Conservation (phyloP, 148 eudicot species). For the Pouteria glomerata region DNA sequence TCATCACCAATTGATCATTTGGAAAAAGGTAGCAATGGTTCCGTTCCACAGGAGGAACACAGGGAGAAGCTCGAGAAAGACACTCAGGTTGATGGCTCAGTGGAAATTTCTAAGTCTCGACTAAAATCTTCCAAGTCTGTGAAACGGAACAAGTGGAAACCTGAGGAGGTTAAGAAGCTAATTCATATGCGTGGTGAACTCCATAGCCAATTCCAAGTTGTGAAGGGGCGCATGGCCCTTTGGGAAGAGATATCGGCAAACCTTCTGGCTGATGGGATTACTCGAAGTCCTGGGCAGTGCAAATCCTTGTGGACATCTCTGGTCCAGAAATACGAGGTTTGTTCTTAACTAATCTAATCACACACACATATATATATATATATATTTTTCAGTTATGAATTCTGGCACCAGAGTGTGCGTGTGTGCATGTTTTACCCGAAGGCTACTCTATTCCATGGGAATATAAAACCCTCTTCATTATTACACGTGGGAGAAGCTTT, state of each 20-base stretch:
- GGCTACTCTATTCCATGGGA: neutral
- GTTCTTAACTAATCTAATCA: conserved; percentile 15
- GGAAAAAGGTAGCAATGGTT: conserved; percentile 23
- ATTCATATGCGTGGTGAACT: conserved; percentile 73
- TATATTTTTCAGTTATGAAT: no score
- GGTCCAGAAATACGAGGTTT: conserved; percentile 87
- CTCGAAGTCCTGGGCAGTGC: conserved; percentile 88
- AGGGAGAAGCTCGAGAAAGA: conserved; percentile 23
- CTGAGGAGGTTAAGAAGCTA: conserved; percentile 76
- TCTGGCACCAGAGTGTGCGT: no score
- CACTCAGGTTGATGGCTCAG: conserved; percentile 30
- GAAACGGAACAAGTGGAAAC: conserved; percentile 81
- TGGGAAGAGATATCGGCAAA: conserved; percentile 91
- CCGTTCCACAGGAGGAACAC: conserved; percentile 22
- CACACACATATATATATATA: no score
- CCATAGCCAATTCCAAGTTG: conserved; percentile 64
- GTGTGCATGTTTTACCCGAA: no score
- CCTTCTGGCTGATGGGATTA: conserved; percentile 52
- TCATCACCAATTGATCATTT: conserved; percentile 24
- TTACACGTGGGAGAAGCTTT: neutral
- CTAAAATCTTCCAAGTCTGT: conserved; percentile 41
- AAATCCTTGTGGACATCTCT: conserved; percentile 93
- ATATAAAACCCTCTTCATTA: neutral
- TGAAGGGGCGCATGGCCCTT: conserved; percentile 81
- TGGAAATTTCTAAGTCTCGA: conserved; percentile 13